Evolutionary conservation across 148 eudicot species (phyloP), one percentile per base, ranked within the genome.

Genomic region (Chenopodium quinoa): DNA sequence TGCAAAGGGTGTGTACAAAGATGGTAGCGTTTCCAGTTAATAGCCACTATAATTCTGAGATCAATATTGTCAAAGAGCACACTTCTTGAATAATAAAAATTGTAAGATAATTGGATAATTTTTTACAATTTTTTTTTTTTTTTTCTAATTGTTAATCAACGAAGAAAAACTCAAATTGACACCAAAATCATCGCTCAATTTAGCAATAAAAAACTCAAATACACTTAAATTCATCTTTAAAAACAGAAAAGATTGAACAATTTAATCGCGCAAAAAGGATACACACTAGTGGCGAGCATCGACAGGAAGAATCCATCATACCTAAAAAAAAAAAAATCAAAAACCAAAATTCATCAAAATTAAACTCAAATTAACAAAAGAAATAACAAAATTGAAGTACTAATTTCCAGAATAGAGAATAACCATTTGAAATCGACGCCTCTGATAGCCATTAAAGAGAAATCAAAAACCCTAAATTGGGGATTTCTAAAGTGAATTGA

Each of bases 261-360:
- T 34, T 48, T 76, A 32, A 20, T 60, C 48, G 77, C 0, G 52
- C 75, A 16, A 62, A 81, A 81, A 95, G 98, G 99, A 93, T 96
- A 93, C 99, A 91, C 91, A 82, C 97, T 93, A 20, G 93, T 91
- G 65, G 96, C 94, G 34, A 95, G 91, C 99, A 95, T 95, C 70
- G 99, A 91, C 92, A 95, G 86, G 90, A 95, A 95, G 75, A 95
- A 95, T 47, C 99, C 99, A 89, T 95, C 99, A 82, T 95, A 95
- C 99, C 99, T 95, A 89, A 82, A 88, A 82, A 88, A 75, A 40
- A 82, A 82, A 19, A 66, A 64, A 79, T 17, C 1, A 7, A 40
- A 6, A 40, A 40, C 44, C 44, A 40, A 34, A 73, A 73, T 13
- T 19, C 82, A 85, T 46, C 31, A 75, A 54, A 75, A 77, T 56